Conservation (phyloP, 2,329 filamentous ascomycete species). For the Alternaria burnsii region DNA sequence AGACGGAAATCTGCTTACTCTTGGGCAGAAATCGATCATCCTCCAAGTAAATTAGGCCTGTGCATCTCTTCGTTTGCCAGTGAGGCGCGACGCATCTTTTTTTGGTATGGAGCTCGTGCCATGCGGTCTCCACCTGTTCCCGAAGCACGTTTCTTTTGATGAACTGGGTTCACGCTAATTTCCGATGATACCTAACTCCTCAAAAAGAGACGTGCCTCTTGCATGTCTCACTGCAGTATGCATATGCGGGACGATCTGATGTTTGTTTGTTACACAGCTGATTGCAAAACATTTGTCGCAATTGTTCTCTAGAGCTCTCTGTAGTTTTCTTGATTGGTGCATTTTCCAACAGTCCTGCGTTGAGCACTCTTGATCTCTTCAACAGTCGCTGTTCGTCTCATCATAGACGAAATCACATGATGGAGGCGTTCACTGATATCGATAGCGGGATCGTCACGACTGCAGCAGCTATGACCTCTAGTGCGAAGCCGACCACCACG, state of each 20-base stretch:
- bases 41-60: background rate
- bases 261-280: constrained; percentile 40
- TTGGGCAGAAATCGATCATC: constrained; percentile 5
- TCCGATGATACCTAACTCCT: constrained; percentile 4
- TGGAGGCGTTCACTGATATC: constrained; percentile 16
- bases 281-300: constrained; percentile 24
- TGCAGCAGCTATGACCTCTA: constrained; percentile 9
- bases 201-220: constrained; percentile 8
- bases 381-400: constrained; percentile 3
- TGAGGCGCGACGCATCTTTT: constrained; percentile 4
- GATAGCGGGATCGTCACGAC: background rate
- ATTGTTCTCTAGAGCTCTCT: constrained; percentile 5
- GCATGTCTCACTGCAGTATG: constrained; percentile 34
- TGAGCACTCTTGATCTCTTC: background rate
- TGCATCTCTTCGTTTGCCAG: background rate
- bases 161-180: constrained; percentile 6
- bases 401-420: constrained; percentile 17
- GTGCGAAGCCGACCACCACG: constrained; percentile 6
- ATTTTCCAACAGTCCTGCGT: background rate
- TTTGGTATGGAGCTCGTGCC: constrained; percentile 5
- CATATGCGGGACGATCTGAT: constrained; percentile 18
- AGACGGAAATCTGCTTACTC: constrained; percentile 8
- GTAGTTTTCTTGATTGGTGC: background rate
- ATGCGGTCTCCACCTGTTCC: constrained; percentile 3
- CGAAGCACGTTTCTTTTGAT: constrained; percentile 7